Evolutionary conservation across 2,329 filamentous ascomycete genomes (phyloP), one percentile per base, ranked within the genome.

Genomic region (Alternaria sp.): DNA sequence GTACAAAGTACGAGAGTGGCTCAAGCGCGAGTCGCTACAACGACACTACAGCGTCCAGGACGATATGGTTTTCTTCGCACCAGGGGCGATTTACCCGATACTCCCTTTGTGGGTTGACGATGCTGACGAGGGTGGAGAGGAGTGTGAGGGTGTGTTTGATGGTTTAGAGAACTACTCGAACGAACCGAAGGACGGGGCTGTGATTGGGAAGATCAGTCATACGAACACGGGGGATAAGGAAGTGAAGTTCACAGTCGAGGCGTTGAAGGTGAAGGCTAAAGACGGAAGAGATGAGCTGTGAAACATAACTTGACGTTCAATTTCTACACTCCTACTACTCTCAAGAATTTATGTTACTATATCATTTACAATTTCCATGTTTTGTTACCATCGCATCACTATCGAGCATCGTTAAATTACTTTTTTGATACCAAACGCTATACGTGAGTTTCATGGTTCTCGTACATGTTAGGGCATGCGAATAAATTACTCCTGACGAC

Each of bases 61-160:
- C 14, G 81, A 79, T 59, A 71, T 83, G 2, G 81, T 81, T n/a
- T 79, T 86, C 30, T 86, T 86, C 69, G 83, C 84, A 18, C 84
- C 84, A 0, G 84, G 84, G 0, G 84, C 84, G 9, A 65, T 86
- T 9, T 85, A 86, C 58, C 78, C 81, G 34, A 77, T 81, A 11
- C 64, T 85, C 47, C 84, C 84, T 34, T 74, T 86, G 4, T 86
- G 82, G 82, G 79, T 83, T 1, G 83, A 83, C 9, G 76, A 72
- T 61, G 57, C 63, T 0, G 68, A 70, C 3, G 79, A 78, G 58
- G 81, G 76, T 39, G 56, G 59, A 2, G 51, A 47, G 1, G 70
- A 75, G 28, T 85, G 84, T 66, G 76, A 80, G 59, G 81, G 67
- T 12, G 69, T 72, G 2, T 78, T 75, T 53, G 72, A 75, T 7